Conservation (phyloP, 345 rosid genomes). For the Lumnitzera racemosa region DNA sequence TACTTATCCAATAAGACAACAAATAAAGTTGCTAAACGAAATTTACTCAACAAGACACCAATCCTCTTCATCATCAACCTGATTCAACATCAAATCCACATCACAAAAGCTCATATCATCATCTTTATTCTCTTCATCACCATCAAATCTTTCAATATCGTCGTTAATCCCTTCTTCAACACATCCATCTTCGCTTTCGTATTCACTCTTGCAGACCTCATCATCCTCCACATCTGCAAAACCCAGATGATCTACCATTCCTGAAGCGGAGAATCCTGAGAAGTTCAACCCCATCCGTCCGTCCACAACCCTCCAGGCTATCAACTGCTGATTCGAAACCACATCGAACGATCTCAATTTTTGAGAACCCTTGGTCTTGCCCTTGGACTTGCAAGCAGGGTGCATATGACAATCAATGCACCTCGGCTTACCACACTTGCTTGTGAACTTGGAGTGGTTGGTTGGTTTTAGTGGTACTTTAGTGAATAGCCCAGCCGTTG, state of each 20-base stretch:
- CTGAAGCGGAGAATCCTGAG: slow-evolving; percentile 44
- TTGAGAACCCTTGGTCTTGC: slow-evolving; percentile 49
- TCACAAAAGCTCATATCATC: slow-evolving; percentile 18
- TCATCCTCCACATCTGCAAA: slow-evolving; percentile 14
- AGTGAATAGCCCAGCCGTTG: slow-evolving; percentile 34
- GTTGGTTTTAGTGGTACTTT: slow-evolving; percentile 38
- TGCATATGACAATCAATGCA: slow-evolving; percentile 37
- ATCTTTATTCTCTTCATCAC: slow-evolving; percentile 7
- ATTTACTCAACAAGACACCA: slow-evolving; percentile 17
- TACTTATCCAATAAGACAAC: too few relatives aligned
- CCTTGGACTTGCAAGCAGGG: slow-evolving; percentile 41
- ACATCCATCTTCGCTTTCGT: background rate
- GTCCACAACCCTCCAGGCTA: slow-evolving; percentile 38
- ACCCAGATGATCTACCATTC: slow-evolving; percentile 33
- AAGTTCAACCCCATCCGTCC: slow-evolving; percentile 18
- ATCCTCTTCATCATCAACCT: slow-evolving; percentile 44
- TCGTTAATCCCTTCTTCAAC: slow-evolving; percentile 4
- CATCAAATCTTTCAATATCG: slow-evolving; percentile 6
- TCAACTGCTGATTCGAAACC: slow-evolving; percentile 22
- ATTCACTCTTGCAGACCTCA: background rate
- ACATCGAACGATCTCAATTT: slow-evolving; percentile 42
- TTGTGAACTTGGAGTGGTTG: slow-evolving; percentile 66
- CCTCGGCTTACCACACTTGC: slow-evolving; percentile 36
- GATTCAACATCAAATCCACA: slow-evolving; percentile 27
- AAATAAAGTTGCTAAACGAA: too few relatives aligned